These are phyloP conservation scores for Elaeis oleifera DNA, from an alignment of 202 grass and related monocot species.

Conservation along the genomic window DNA sequence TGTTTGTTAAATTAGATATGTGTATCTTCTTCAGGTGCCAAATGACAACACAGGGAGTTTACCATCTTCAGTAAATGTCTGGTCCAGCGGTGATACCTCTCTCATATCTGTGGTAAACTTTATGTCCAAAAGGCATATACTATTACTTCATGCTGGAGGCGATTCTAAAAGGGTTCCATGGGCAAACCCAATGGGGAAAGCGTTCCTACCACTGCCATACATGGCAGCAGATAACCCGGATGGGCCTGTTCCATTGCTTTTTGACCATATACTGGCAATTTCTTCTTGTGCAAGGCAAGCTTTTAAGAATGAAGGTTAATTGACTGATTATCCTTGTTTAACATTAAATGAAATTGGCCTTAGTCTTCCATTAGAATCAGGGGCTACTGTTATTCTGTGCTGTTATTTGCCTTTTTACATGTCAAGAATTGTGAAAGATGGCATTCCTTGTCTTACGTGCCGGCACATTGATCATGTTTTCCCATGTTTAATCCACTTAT, in stretches of 20 bases:
- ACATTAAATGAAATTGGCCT: background rate
- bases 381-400: background rate
- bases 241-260: conserved; percentile 70
- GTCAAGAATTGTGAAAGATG: background rate
- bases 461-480: no score
- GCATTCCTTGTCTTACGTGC: no score
- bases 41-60: conserved; percentile 31
- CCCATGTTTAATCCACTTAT: no score
- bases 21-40: conserved; percentile 26
- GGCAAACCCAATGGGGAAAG: conserved; percentile 96
- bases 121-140: conserved; percentile 53
- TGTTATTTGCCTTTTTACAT: background rate
- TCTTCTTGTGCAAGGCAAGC: conserved; percentile 86
- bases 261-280: conserved; percentile 81
- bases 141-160: conserved; percentile 85
- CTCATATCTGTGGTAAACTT: conserved; percentile 24
- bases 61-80: conserved; percentile 3
- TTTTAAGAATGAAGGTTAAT: conserved; percentile 72
- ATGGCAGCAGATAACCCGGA: conserved; percentile 67
- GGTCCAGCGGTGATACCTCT: conserved; percentile 8
- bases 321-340: background rate
- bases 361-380: background rate
- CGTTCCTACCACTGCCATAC: conserved; percentile 77
- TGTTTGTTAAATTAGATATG: background rate
- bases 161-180: conserved; percentile 94